Base-by-base conservation (phyloP, 306 rosid genomes). In the Arachis stenosperma region DNA sequence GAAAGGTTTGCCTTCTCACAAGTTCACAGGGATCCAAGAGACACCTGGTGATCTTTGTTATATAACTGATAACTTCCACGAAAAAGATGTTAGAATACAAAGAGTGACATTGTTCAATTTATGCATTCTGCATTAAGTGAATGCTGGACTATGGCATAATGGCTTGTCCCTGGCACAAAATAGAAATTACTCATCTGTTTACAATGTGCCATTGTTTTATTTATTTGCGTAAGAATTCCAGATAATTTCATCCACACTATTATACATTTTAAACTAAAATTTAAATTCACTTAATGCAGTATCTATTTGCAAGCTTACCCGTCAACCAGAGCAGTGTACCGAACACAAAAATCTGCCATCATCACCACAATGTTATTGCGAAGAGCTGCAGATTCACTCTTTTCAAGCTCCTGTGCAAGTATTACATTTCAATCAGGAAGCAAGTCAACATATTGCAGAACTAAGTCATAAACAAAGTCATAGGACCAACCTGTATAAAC, bases 301-400 rank as follows among this genome's bases (percentile, higher is more conserved):
- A 52, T 41, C 54, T 60, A 67, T 52, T 52, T 56, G 48, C 61
- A 29, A 54, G 42, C 96, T 89, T 86, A 93, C 98, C 98, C 63
- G 78, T 93, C 98, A 85, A 93, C 90, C n/a, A 93, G 89, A 79
- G 97, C 93, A 79, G 98, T 93, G 76, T 89, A 85, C 67, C 91
- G 97, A 77, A 93, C 88, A 51, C 98, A 93, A 81, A 93, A 93
- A 79, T 93, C 98, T 71, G 98, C 82, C 91, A 93, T 91, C 83
- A 73, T 81, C 61, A 91, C 92, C 11, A 91, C 87, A 70, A 93
- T 87, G 83, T 93, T 93, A 82, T 89, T 93, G 80, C 98, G 97
- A 60, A 91, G 94, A 37, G 97, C 88, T 12, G 98, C 96, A 72
- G 80, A 82, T 42, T 88, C 90, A 74, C 88, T 85, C 78, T 85